Base-by-base conservation (phyloP, 495 filamentous ascomycete genomes). In the Cudoniella acicularis region DNA sequence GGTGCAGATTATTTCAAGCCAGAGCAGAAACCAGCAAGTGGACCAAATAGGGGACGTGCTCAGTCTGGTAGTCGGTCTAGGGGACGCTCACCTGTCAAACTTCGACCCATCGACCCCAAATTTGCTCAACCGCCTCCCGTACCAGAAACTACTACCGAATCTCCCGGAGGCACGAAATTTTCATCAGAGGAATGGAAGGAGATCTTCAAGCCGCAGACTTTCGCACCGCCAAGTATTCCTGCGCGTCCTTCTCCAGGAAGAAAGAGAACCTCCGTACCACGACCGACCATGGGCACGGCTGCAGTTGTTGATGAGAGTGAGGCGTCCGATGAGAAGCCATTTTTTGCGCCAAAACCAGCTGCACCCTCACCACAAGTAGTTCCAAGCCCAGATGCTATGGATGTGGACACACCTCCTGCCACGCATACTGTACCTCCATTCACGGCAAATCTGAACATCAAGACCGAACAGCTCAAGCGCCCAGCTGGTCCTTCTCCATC, bases 111-210 rank as follows among this genome's bases (percentile, higher is more conserved):
- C 24, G 57, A 64, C 23, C 47, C 57, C 8, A 50, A 55, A 36
- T 56, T 49, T 30, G 48, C 50, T 2, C 52, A 41, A 26, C 22
- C 61, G 24, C 30, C 22, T 20, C 23, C 52, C 0, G 56, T 57
- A 40, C 24, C 50, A 27, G 57, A 61, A n/a, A 27, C 40, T 24
- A 21, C 49, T 0, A 53, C 52, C 18, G 52, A 57, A 20, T 65
- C 65, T 24, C 63, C 66, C 10, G 56, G 66, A n/a, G 62, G 40
- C 9, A 58, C 72, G 0, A 81, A 76, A 23, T 94, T 91, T 64
- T 78, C 81, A 24, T 73, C 81, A 2, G 84, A 87, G 27, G 67
- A 83, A 25, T 96, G 90, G 90, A 69, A 69, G 52, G 75, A 84
- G 54, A 79, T 82, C 54, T 82, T 92, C 60, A 81, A 80, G 17